Evolutionary conservation across 805 yeast species (phyloP), one percentile per base, ranked within the genome.

Genomic region (Danielia oregonensis): DNA sequence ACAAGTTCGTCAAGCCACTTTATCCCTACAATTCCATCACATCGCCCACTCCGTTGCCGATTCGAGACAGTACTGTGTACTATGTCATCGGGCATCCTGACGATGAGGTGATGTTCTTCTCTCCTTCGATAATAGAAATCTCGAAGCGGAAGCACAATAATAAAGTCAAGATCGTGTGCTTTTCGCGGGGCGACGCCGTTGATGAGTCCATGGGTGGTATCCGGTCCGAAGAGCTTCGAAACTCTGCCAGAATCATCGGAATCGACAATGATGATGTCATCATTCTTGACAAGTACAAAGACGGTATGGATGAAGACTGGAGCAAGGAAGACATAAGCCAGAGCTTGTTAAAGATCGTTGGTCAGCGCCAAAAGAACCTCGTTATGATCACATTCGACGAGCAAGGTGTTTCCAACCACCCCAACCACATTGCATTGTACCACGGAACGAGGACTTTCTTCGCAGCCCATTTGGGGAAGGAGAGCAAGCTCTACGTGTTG

Each of bases 91-190:
- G 96, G 0, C 99, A 93, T 59, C 99, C 99, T 0, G 99, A 93
- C 59, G 99, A 93, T 57, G 99, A 93, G 60, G 89, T 87, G 33
- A 93, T 93, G 98, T 93, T 93, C 59, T 93, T 93, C 51, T 78
- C 87, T 1, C 98, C 98, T 0, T 68, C 89, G 0, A 44, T 88
- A 21, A 56, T 74, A 6, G 81, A 76, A 42, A 51, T 70, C 33
- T 44, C 69, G 7, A 71, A 72, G 40, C 59, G 70, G 1, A 58
- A 68, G 31, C 65, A 74, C 45, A 54, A 65, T 34, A 82, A 82
- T 49, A 44, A 52, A 6, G 61, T 88, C 11, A 68, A 74, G 24
- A 51, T 89, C 9, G 51, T 87, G 6, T 86, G 95, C 43, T 72
- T 86, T 35, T 82, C 95, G 2, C 70, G 68, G 31, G 98, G 98